phyloP scores from a whole-genome alignment of 495 filamentous ascomycete genomes.

The Pseudoneurospora amorphoporcata region DNA sequence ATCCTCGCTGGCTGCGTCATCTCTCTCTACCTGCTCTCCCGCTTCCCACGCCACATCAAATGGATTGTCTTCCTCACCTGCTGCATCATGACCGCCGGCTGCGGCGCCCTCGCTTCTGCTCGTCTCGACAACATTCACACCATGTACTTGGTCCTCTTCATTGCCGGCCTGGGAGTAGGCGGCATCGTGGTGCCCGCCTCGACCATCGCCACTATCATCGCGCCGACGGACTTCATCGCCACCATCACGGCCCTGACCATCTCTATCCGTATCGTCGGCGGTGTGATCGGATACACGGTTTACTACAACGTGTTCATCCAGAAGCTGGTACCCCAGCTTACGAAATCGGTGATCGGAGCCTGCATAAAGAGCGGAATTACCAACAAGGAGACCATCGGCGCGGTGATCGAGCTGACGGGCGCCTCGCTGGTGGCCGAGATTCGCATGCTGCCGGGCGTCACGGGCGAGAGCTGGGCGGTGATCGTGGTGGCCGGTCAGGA shows the following conservation, averaged over 20 bases:
- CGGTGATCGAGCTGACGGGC: conserved; percentile 48
- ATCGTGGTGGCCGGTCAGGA: conserved; percentile 53
- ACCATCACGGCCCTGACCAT: conserved; percentile 67
- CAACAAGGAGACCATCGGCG: conserved; percentile 25
- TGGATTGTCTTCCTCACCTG: conserved; percentile 53
- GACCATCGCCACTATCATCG: conserved; percentile 53
- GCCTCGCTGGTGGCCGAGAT: conserved; percentile 45
- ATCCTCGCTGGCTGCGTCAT: conserved; percentile 53
- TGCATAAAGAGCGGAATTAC: conserved; percentile 47
- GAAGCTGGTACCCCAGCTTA: conserved; percentile 48
- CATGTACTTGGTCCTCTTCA: conserved; percentile 50
- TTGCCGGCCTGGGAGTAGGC: conserved; percentile 61
- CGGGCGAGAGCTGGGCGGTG: conserved; percentile 41
- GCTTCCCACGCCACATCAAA: conserved; percentile 51
- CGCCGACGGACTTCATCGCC: conserved; percentile 61
- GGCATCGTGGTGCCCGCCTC: conserved; percentile 61
- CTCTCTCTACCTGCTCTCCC: conserved; percentile 49
- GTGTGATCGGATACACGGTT: conserved; percentile 58
- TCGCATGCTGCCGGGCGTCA: conserved; percentile 46
- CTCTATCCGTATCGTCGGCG: conserved; percentile 60
- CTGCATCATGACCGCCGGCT: conserved; percentile 60
- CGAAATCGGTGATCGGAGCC: conserved; percentile 41
- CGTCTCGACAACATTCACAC: conserved; percentile 47
- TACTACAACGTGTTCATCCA: conserved; percentile 69
- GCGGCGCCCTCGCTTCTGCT: conserved; percentile 49